A percentile compares a stretch with the other conserved stretches of the same genome.
Conservation (phyloP, 73 alveolate genomes). For the Tetrahymena thermophila region DNA sequence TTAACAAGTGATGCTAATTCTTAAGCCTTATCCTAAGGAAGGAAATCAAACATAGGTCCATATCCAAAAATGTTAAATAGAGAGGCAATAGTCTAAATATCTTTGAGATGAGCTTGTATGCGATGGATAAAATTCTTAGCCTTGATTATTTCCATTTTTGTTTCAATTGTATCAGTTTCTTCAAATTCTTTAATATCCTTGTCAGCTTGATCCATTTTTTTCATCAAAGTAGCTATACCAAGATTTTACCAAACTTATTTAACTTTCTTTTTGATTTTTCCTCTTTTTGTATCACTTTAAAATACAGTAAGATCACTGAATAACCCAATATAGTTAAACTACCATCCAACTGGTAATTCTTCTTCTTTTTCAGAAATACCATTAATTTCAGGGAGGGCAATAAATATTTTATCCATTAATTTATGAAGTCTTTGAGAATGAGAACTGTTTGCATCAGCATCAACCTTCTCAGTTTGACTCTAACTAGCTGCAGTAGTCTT, state of each 20-base stretch:
- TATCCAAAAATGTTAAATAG: slow-evolving; percentile 32
- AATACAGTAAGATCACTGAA: slow-evolving; percentile 17
- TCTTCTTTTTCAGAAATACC: not conserved
- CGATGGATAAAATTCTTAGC: slow-evolving; percentile 21
- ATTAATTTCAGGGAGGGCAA: slow-evolving; percentile 19
- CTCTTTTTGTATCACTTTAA: slow-evolving; percentile 23
- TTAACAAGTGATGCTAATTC: not conserved
- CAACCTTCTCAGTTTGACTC: slow-evolving; percentile 6
- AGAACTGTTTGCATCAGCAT: not conserved
- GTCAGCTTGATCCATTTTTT: slow-evolving; percentile 17
- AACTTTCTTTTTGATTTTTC: slow-evolving; percentile 27
- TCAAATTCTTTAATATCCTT: slow-evolving; percentile 22
- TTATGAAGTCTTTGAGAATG: slow-evolving; percentile 4
- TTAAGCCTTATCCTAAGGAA: slow-evolving; percentile 10
- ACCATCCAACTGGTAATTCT: slow-evolving; percentile 23
- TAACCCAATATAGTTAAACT: slow-evolving; percentile 22
- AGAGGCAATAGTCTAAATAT: slow-evolving; percentile 9
- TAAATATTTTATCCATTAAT: slow-evolving; percentile 28
- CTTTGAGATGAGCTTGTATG: slow-evolving; percentile 21
- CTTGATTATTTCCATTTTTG: not conserved
- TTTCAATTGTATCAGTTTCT: not conserved
- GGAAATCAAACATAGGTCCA: slow-evolving; percentile 17
- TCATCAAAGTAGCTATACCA: slow-evolving; percentile 2
- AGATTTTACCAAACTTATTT: slow-evolving; percentile 28
- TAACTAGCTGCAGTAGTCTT: not conserved